phyloP scores from a whole-genome alignment of 1,284 basidiomycete species.

The Limonomyces culmigenus region DNA sequence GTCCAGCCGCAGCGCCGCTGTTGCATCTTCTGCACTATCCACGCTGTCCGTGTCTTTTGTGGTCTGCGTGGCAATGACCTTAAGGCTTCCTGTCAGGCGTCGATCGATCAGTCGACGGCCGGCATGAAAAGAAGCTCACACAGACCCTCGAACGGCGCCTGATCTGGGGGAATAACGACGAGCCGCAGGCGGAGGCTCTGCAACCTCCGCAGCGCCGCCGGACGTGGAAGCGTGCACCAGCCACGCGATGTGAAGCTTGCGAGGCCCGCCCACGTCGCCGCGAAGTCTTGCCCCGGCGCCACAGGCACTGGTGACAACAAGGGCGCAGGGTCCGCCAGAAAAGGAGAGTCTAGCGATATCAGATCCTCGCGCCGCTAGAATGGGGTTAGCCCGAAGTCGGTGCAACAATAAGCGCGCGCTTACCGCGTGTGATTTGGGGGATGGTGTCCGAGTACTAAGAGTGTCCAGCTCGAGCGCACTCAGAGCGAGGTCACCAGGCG shows the following conservation, averaged over 20 bases:
- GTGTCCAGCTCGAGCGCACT: slow-evolving; percentile 18
- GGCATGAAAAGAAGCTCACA: slow-evolving; percentile 6
- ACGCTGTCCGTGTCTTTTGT: neutral
- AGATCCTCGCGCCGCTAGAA: slow-evolving; percentile 34
- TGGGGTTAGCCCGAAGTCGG: neutral
- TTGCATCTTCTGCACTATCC: neutral
- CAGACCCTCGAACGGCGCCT: slow-evolving; percentile 44
- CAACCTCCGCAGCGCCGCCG: slow-evolving; percentile 30
- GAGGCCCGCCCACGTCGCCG: slow-evolving; percentile 33
- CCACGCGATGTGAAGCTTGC: slow-evolving; percentile 32
- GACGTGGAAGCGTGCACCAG: slow-evolving; percentile 43
- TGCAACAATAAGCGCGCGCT: neutral
- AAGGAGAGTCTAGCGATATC: slow-evolving; percentile 54
- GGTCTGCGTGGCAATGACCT: neutral
- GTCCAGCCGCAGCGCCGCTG: slow-evolving; percentile 33
- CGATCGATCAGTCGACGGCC: neutral
- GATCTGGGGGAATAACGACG: slow-evolving; percentile 31
- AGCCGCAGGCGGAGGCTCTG: slow-evolving; percentile 29
- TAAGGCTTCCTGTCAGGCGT: neutral
- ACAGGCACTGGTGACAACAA: too few relatives aligned
- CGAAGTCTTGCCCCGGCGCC: too few relatives aligned
- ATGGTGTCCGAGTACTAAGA: slow-evolving; percentile 3
- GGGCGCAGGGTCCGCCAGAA: slow-evolving; percentile 16
- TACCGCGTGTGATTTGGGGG: neutral
- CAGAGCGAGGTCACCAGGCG: slow-evolving; percentile 39